Percentiles rank a stretch among this genome's conserved stretches.
These are phyloP conservation scores for Volvariella volvacea DNA, from an alignment of 1,284 basidiomycete genomes.

Conservation along the genomic window DNA sequence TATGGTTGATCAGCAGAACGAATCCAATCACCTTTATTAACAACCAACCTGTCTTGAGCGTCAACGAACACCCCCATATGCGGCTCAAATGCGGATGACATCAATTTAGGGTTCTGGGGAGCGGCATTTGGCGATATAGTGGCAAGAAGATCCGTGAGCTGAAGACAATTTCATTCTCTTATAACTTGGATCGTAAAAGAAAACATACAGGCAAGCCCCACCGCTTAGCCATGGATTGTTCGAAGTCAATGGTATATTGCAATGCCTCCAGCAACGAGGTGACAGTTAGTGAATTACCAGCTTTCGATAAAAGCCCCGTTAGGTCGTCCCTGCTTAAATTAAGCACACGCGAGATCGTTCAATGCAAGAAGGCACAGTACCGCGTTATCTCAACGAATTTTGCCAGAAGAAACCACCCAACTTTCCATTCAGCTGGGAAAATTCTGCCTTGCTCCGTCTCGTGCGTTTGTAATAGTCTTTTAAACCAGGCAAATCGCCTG, in stretches of 20 bases:
- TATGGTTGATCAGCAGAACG: conserved; percentile 20
- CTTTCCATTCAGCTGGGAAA: conserved; percentile 81
- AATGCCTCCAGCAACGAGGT: conserved; percentile 78
- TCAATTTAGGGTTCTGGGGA: conserved; percentile 46
- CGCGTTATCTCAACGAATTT: conserved; percentile 86
- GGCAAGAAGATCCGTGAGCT: conserved; percentile 62
- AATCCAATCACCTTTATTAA: conserved; percentile 3
- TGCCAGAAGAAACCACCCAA: conserved; percentile 72
- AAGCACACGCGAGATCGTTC: neutral
- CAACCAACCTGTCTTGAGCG: conserved; percentile 84
- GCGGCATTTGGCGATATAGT: conserved; percentile 40
- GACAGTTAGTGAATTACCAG: conserved; percentile 68
- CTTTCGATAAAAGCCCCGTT: conserved; percentile 58
- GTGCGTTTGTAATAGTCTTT: conserved; percentile 82
- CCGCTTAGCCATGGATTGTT: conserved; percentile 70
- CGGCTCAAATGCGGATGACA: conserved; percentile 85
- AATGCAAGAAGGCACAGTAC: conserved; percentile 32
- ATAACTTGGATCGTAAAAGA: neutral
- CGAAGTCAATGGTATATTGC: conserved; percentile 83
- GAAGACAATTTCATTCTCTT: neutral
- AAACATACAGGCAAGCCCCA: conserved; percentile 68
- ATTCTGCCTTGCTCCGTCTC: conserved; percentile 81
- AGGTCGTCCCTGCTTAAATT: conserved; percentile 58
- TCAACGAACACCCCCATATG: conserved; percentile 93
- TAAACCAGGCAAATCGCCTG: conserved; percentile 93